Evolutionary conservation across 108 stramenopile genomes (phyloP), one percentile per base, ranked within the genome.

Genomic region (Cyclotella kingstonii): DNA sequence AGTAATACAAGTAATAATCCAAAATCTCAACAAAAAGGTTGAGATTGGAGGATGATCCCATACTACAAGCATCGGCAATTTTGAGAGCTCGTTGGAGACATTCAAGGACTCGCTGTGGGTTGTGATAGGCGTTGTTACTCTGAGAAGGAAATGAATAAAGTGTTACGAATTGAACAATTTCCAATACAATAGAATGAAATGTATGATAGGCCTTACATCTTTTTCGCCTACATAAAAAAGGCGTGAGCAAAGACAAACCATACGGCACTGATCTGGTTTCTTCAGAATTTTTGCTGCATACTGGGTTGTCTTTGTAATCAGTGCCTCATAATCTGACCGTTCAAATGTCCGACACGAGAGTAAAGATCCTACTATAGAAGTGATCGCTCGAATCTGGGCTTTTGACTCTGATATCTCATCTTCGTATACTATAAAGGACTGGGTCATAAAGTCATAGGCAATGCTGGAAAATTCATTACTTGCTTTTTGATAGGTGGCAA

Each of bases 1-100:
- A 99, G 68, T 93, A 97, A 70, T 91, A 95, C 3, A 98, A 60
- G 65, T 98, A 99, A 38, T 85, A 85, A 57, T 99, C 95, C 8
- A 99, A 63, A 28, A 99, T 87, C 68, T 98, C 93, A 4, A 97
- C 94, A 73, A 99, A 99, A 3, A 99, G 86, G 4, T 59, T 47
- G 5, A 96, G 72, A 58, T 97, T 81, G 14, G 77, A 57, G 12
- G 89, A 74, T 29, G 87, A 75, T 0, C 80, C 45, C 35, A 71
- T 66, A 23, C 89, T 94, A 60, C 95, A 96, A 4, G 84, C 84
- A 76, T 97, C 95, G 0, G 95, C 95, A 19, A 94, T 77, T 57
- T 91, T 93, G 19, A 96, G 71, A 14, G 88, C 73, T 28, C 91
- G 76, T 64, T 96, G 95, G 35, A 95, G 78, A 66, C 98, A 99